phyloP scores from a whole-genome alignment of 257 asterid genomes.

The Gentiana dahurica region DNA sequence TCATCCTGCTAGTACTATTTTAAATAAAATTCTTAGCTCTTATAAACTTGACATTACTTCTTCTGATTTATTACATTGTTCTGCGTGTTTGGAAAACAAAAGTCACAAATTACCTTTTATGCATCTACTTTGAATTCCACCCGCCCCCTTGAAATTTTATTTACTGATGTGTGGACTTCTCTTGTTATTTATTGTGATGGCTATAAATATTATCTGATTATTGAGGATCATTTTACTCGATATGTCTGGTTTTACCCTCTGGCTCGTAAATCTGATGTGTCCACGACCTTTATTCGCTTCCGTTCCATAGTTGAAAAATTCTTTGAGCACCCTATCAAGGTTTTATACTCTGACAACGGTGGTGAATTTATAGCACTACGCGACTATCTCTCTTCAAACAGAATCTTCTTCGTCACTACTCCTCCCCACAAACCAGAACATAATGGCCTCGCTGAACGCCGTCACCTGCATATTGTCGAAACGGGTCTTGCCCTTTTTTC shows the following conservation, averaged over 20 bases:
- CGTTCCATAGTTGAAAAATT: constrained; percentile 1
- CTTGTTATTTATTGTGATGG: background rate
- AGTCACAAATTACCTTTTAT: background rate
- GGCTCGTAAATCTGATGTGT: background rate
- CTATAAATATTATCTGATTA: constrained; percentile 6
- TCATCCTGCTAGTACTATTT: background rate
- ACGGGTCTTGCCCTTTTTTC: constrained; percentile 2
- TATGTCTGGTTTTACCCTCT: constrained; percentile 3
- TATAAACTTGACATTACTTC: background rate
- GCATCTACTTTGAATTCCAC: background rate
- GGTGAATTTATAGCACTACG: background rate
- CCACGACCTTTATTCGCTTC: background rate
- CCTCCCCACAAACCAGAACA: constrained; percentile 8
- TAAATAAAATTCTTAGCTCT: background rate
- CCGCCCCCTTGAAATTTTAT: background rate
- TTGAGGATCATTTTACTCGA: constrained; percentile 4
- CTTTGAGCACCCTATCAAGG: background rate
- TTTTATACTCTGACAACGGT: background rate
- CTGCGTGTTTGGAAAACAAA: background rate
- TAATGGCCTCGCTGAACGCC: background rate
- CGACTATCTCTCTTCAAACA: background rate
- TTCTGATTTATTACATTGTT: background rate
- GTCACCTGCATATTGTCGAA: constrained; percentile 9
- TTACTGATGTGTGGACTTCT: background rate
- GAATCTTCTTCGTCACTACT: constrained; percentile 4